Evolutionary conservation across 441 rosid species (phyloP).

Genomic region (Dalechampia spathulata): DNA sequence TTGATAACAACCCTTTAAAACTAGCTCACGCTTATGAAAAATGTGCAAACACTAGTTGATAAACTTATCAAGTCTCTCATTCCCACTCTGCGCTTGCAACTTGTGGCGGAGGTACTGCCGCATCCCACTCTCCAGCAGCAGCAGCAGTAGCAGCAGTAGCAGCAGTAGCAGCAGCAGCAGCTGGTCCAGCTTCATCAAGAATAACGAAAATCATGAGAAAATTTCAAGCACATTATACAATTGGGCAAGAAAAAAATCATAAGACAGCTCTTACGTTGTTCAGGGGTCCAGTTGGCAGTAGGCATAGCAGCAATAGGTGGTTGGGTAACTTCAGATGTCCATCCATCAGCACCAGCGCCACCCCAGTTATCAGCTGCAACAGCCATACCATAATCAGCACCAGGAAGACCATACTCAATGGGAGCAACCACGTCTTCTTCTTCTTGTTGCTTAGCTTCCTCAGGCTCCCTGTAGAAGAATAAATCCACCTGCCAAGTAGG

Average conservation of each 20-base stretch:
- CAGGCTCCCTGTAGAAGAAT: constrained; percentile 91
- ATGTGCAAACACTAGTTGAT: constrained; percentile 3
- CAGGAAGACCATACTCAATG: no score
- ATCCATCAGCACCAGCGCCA: constrained; percentile 1
- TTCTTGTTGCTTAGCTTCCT: constrained; percentile 66
- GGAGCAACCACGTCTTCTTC: constrained; percentile 29
- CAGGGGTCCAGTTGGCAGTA: constrained; percentile 4
- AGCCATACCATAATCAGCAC: no score
- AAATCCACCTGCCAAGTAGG: constrained; percentile 60
- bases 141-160: no score
- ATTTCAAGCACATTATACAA: neutral
- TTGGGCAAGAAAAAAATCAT: neutral
- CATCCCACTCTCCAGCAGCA: constrained; percentile 39
- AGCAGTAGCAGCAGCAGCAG: no score
- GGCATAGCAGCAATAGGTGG: constrained; percentile 20
- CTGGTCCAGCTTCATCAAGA: neutral
- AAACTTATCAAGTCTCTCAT: neutral
- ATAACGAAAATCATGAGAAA: neutral
- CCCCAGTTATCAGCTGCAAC: no score
- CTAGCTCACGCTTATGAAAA: no score
- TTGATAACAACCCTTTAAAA: no score
- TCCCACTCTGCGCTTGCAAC: constrained; percentile 26
- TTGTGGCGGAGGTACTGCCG: constrained; percentile 25
- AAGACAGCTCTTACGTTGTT: constrained; percentile 6
- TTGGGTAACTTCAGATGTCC: constrained; percentile 7